These are phyloP conservation scores for Saccharomycopsis vini DNA, from an alignment of 805 yeast genomes.

Conservation along the genomic window DNA sequence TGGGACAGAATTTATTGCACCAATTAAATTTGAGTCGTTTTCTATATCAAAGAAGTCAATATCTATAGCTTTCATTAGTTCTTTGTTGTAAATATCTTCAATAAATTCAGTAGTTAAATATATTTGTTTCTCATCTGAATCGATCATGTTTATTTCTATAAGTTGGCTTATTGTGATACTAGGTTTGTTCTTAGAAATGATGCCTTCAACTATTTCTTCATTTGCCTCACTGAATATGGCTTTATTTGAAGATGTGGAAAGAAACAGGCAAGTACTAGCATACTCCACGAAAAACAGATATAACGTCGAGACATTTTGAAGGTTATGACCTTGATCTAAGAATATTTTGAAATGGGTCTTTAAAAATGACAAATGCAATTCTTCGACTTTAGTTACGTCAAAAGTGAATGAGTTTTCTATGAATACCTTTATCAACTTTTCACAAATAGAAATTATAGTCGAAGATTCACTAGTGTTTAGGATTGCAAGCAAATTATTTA, in stretches of 20 bases:
- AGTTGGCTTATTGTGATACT: background rate
- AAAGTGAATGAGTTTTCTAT: slow-evolving; percentile 9
- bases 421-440: slow-evolving; percentile 5
- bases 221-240: background rate
- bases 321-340: background rate
- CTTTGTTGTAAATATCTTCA: background rate
- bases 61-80: background rate
- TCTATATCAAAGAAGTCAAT: background rate
- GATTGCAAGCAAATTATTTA: background rate
- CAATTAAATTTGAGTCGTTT: background rate
- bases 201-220: background rate
- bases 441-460: background rate
- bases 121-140: background rate
- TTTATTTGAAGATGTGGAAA: background rate
- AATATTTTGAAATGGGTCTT: slow-evolving; percentile 2
- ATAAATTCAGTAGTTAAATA: background rate
- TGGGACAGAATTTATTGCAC: background rate
- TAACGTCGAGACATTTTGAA: background rate
- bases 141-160: background rate
- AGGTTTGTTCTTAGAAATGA: background rate
- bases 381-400: slow-evolving; percentile 1
- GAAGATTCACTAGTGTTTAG: background rate
- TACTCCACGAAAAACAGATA: too few relatives aligned
- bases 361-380: background rate
- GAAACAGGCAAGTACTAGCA: too few relatives aligned